Evolutionary conservation across 2,329 filamentous ascomycete genomes (phyloP).

Genomic region (Penicillium sp.): DNA sequence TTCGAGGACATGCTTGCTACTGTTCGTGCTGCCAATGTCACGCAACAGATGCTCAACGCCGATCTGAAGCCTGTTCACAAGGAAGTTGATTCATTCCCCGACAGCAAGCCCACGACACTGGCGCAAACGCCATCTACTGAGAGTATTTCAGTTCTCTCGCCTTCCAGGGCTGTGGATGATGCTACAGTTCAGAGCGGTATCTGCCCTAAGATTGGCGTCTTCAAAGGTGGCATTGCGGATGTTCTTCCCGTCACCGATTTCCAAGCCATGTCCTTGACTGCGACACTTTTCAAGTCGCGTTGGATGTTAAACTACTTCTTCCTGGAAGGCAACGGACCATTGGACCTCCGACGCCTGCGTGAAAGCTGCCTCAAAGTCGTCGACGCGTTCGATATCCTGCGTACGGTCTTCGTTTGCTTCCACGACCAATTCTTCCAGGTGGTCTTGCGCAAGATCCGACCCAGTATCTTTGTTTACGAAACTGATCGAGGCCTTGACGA

Average conservation of each 20-base stretch:
- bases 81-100: slow-evolving; percentile 20
- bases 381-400: slow-evolving; percentile 65
- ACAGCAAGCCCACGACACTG: slow-evolving; percentile 19
- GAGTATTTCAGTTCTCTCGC: slow-evolving; percentile 31
- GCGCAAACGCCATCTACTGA: slow-evolving; percentile 24
- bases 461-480: slow-evolving; percentile 57
- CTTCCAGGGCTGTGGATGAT: slow-evolving; percentile 30
- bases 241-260: slow-evolving; percentile 62
- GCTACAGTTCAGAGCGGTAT: slow-evolving; percentile 55
- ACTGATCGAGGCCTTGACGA: slow-evolving; percentile 56
- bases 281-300: slow-evolving; percentile 40
- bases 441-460: slow-evolving; percentile 60
- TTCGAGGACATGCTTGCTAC: slow-evolving; percentile 45
- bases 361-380: slow-evolving; percentile 57
- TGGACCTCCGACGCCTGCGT: slow-evolving; percentile 51
- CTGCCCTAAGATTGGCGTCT: slow-evolving; percentile 56
- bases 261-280: slow-evolving; percentile 43
- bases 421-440: slow-evolving; percentile 59
- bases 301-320: slow-evolving; percentile 60
- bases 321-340: slow-evolving; percentile 55
- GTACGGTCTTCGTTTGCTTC: slow-evolving; percentile 66
- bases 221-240: slow-evolving; percentile 57
- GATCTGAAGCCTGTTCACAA: slow-evolving; percentile 25
- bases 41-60: slow-evolving; percentile 26
- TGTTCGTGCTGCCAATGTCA: slow-evolving; percentile 30